phyloP scores from a whole-genome alignment of 306 rosid genomes.

The Lathyrus aphaca region DNA sequence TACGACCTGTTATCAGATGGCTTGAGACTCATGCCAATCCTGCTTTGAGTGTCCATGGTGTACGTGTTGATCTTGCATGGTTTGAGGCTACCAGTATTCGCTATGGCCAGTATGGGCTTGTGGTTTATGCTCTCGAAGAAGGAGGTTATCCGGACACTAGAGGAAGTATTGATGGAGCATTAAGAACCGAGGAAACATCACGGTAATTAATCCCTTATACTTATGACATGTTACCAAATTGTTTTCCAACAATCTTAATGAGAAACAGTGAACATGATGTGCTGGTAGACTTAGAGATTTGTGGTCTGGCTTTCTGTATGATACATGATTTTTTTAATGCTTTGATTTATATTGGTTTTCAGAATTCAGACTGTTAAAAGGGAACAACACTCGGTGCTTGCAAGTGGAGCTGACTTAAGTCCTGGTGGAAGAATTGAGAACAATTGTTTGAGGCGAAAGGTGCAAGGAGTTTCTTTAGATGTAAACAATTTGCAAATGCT shows the following conservation, averaged over 20 bases:
- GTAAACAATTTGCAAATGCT: constrained; percentile 68
- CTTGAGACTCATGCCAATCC: constrained; percentile 91
- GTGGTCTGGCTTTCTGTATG: constrained; percentile 14
- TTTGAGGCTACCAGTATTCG: constrained; percentile 89
- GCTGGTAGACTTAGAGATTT: constrained; percentile 15
- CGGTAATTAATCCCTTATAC: constrained; percentile 66
- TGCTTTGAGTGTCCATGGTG: constrained; percentile 68
- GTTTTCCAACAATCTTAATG: background rate
- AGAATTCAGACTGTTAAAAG: constrained; percentile 48
- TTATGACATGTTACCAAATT: background rate
- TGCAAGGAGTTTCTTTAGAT: constrained; percentile 68
- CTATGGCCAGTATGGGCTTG: constrained; percentile 90
- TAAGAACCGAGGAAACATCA: constrained; percentile 55
- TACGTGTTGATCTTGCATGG: constrained; percentile 83
- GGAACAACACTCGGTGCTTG: constrained; percentile 51
- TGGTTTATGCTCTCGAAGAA: constrained; percentile 66
- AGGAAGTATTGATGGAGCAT: constrained; percentile 53
- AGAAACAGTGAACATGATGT: constrained; percentile 12
- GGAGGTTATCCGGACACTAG: constrained; percentile 43
- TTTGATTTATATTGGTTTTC: constrained; percentile 37
- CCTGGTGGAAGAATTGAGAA: constrained; percentile 50
- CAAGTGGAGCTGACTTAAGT: constrained; percentile 49
- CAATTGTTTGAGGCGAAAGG: constrained; percentile 57
- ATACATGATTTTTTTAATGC: constrained; percentile 11
- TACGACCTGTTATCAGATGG: constrained; percentile 83